phyloP scores from a whole-genome alignment of 1,284 basidiomycete species.

The Vanrija pseudolonga region DNA sequence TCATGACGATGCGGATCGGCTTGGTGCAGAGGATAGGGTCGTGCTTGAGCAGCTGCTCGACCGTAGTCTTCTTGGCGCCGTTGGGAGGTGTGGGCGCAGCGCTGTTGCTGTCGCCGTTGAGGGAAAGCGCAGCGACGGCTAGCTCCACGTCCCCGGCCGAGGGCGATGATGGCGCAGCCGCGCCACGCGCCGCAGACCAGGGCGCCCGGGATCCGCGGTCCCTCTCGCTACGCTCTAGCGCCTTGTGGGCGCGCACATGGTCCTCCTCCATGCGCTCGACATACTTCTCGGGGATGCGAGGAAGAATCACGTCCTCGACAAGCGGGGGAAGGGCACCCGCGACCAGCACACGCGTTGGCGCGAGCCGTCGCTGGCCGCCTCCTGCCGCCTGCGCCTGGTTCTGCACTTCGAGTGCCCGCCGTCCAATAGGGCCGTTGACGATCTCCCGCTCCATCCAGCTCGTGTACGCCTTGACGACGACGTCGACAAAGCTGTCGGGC shows the following conservation, averaged over 20 bases:
- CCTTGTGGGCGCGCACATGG: conserved; percentile 13
- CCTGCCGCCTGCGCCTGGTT: background rate
- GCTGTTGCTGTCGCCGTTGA: background rate
- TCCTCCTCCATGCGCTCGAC: conserved; percentile 30
- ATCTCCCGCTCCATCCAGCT: conserved; percentile 39
- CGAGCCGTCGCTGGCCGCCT: background rate
- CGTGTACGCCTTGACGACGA: conserved; percentile 31
- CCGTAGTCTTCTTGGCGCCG: conserved; percentile 21
- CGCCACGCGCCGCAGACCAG: conserved; percentile 8
- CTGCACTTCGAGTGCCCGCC: conserved; percentile 13
- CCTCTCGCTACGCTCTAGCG: conserved; percentile 9
- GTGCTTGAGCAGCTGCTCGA: conserved; percentile 28
- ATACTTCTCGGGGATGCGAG: conserved; percentile 43
- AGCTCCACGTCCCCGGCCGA: background rate
- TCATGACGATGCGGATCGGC: conserved; percentile 37
- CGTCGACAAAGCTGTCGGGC: conserved; percentile 36
- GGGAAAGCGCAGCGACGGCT: background rate
- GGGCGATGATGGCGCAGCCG: background rate
- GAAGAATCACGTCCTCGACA: conserved; percentile 35
- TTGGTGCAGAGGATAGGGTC: conserved; percentile 38
- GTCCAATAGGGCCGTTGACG: conserved; percentile 38
- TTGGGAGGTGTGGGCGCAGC: background rate
- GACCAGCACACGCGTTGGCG: conserved; percentile 27
- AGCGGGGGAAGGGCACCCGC: conserved; percentile 41
- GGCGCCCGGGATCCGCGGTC: conserved; percentile 18